phyloP scores from a whole-genome alignment of 2,329 filamentous ascomycete species.

The Trichoderma atroviride region DNA sequence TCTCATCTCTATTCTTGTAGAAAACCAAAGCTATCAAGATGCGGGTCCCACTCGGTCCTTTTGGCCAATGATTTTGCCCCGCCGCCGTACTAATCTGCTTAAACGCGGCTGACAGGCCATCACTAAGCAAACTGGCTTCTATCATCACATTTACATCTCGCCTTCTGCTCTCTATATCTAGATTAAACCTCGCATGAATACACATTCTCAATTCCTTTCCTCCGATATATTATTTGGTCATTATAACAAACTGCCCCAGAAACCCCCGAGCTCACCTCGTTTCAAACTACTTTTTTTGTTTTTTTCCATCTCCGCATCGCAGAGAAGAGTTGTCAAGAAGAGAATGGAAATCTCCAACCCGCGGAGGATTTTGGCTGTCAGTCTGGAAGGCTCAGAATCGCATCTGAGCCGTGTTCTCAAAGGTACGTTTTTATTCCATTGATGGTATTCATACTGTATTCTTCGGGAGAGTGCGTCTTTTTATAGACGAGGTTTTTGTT shows the following conservation, averaged over 20 bases:
- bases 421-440: conserved; percentile 44
- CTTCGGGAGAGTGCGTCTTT: not conserved
- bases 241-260: not conserved
- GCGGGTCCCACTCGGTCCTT: not conserved
- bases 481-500: not conserved
- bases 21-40: not conserved
- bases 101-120: conserved; percentile 16
- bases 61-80: not conserved
- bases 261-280: too few species aligned
- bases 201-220: not conserved
- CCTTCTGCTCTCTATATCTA: not conserved
- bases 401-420: conserved; percentile 55
- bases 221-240: not conserved
- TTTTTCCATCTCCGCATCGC: not conserved
- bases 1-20: not conserved
- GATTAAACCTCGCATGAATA: not conserved
- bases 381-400: conserved; percentile 49
- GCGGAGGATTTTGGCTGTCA: conserved; percentile 61
- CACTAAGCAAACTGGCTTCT: conserved; percentile 8
- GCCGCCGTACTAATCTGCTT: not conserved
- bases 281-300: not conserved
- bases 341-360: conserved; percentile 51
- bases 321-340: not conserved
- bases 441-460: rapidly evolving
- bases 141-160: not conserved